A percentile compares a stretch with the other conserved stretches of the same genome.
Conservation (phyloP, 495 filamentous ascomycete species). For the Gamarada debralockiae region DNA sequence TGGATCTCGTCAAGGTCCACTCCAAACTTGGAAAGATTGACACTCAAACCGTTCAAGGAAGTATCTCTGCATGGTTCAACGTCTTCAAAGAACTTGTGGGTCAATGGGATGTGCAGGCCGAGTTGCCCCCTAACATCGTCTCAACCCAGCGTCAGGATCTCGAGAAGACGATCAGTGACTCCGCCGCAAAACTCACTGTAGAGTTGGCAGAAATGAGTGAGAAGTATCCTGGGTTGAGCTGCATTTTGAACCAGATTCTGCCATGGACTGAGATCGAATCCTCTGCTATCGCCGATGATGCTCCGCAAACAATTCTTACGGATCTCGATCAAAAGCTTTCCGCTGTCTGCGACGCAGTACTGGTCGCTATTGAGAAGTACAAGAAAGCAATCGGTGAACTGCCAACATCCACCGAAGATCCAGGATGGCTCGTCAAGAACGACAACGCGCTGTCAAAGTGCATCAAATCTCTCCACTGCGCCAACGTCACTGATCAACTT, state of each 20-base stretch:
- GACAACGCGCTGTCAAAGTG: conserved; percentile 51
- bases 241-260: conserved; percentile 57
- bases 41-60: conserved; percentile 34
- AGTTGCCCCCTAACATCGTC: conserved; percentile 49
- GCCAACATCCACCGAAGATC: conserved; percentile 52
- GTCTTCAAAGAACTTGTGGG: conserved; percentile 35
- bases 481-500: conserved; percentile 49
- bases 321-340: conserved; percentile 56
- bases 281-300: background rate
- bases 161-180: conserved; percentile 38
- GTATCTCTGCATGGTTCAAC: conserved; percentile 47
- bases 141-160: conserved; percentile 41
- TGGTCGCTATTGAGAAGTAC: conserved; percentile 71
- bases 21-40: conserved; percentile 51
- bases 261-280: conserved; percentile 34
- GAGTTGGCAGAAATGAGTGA: conserved; percentile 40
- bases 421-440: conserved; percentile 58
- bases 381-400: conserved; percentile 41
- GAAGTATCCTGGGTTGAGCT: conserved; percentile 55
- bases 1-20: conserved; percentile 53
- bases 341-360: conserved; percentile 57
- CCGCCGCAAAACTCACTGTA: conserved; percentile 39
- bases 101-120: conserved; percentile 43
- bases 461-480: conserved; percentile 54
- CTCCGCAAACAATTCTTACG: conserved; percentile 19